A percentile compares a stretch with the other conserved stretches of the same genome.
phyloP scores from a whole-genome alignment of 225 moss, liverwort and hornwort species.

The Physcomitrellopsis africana region DNA sequence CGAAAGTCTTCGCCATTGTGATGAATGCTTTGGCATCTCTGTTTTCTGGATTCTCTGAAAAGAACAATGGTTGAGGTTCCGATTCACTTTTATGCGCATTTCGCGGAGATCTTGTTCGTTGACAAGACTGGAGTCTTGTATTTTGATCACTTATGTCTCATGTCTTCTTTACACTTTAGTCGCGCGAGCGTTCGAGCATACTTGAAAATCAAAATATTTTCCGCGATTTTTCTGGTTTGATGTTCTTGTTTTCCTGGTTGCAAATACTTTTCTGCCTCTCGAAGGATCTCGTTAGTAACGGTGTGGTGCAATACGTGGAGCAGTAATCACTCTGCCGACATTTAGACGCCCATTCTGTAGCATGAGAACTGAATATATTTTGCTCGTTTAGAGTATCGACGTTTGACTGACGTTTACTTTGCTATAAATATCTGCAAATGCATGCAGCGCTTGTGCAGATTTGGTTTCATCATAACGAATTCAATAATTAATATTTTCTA shows the following conservation, averaged over 20 bases:
- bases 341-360: neutral
- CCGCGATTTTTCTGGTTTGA: neutral
- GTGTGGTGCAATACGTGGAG: neutral
- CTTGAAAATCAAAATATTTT: neutral
- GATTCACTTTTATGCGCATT: neutral
- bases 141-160: no score
- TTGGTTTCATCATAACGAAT: neutral
- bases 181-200: no score
- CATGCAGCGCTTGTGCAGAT: neutral
- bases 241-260: neutral
- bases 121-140: no score
- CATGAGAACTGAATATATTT: neutral
- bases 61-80: neutral
- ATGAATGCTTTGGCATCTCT: neutral
- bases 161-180: no score
- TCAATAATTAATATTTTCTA: no score
- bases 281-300: neutral
- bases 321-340: no score
- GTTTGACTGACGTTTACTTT: neutral
- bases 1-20: neutral
- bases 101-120: neutral
- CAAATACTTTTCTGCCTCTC: neutral
- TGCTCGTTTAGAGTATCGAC: neutral
- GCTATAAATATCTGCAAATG: neutral
- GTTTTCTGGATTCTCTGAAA: neutral